Percentiles rank a stretch among this genome's conserved stretches.
phyloP scores from a whole-genome alignment of 805 yeast genomes.

The Candida ipomoeae region DNA sequence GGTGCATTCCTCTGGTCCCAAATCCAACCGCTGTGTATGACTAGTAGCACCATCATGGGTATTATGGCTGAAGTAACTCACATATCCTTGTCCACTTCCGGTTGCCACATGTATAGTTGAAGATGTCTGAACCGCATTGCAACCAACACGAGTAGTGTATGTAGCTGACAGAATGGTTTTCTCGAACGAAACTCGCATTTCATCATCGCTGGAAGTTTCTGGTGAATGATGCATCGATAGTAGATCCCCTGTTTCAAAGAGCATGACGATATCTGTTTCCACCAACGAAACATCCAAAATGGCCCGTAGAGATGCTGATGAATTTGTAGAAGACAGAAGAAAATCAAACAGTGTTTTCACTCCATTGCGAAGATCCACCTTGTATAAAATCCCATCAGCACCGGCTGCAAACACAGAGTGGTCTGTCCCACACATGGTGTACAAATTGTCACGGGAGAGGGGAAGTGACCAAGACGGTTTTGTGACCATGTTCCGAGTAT shows the following conservation, averaged over 20 bases:
- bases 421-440: slow-evolving; percentile 13
- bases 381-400: slow-evolving; percentile 16
- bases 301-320: not conserved
- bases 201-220: not conserved
- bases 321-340: not conserved
- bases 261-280: not conserved
- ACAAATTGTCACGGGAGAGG: slow-evolving; percentile 14
- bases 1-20: not conserved
- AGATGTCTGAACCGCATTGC: slow-evolving; percentile 4
- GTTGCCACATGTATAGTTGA: slow-evolving; percentile 4
- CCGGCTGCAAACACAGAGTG: slow-evolving; percentile 12
- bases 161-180: not conserved
- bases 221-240: not conserved
- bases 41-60: not conserved
- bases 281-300: not conserved
- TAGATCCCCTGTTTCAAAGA: not conserved
- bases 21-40: not conserved
- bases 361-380: slow-evolving; percentile 14
- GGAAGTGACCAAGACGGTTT: slow-evolving; percentile 11
- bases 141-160: slow-evolving; percentile 4
- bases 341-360: not conserved
- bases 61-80: slow-evolving; percentile 5
- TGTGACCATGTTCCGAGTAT: slow-evolving; percentile 6
- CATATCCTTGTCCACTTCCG: slow-evolving; percentile 10
- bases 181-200: not conserved